These are phyloP conservation scores for Fusarium pseudograminearum DNA, from an alignment of 2,329 filamentous ascomycete species.

Conservation along the genomic window DNA sequence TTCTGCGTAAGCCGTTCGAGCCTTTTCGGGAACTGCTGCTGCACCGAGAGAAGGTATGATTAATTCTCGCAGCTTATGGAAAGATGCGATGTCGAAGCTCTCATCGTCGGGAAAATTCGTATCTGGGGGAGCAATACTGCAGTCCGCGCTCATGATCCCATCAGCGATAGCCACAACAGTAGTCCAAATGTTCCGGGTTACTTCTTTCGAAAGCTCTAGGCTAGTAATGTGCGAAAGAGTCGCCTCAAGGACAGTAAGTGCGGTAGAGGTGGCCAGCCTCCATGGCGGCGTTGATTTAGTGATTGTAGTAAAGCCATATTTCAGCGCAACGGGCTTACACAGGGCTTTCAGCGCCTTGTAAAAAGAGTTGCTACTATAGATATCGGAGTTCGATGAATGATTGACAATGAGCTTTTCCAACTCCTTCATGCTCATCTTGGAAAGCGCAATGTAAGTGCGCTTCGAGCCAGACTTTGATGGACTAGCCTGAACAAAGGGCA, in stretches of 20 bases:
- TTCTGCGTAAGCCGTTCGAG: slow-evolving; percentile 76
- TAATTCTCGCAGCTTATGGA: slow-evolving; percentile 75
- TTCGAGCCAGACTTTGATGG: slow-evolving; percentile 57
- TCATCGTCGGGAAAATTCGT: slow-evolving; percentile 75
- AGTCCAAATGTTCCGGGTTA: slow-evolving; percentile 74
- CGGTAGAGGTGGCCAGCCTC: slow-evolving; percentile 80
- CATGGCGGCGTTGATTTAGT: slow-evolving; percentile 81
- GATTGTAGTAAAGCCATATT: slow-evolving; percentile 81
- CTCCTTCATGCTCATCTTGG: slow-evolving; percentile 82
- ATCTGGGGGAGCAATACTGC: slow-evolving; percentile 58
- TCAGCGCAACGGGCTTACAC: slow-evolving; percentile 76
- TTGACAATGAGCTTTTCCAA: slow-evolving; percentile 70
- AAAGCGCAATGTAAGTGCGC: slow-evolving; percentile 89
- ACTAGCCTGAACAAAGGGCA: slow-evolving; percentile 70
- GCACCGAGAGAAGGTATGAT: slow-evolving; percentile 81
- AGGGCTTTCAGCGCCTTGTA: slow-evolving; percentile 74
- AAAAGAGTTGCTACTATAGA: slow-evolving; percentile 78
- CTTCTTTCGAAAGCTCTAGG: slow-evolving; percentile 59
- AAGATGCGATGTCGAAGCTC: slow-evolving; percentile 82
- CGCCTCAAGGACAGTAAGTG: slow-evolving; percentile 74
- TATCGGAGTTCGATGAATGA: slow-evolving; percentile 71
- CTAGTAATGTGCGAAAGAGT: slow-evolving; percentile 71
- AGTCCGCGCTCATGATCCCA: slow-evolving; percentile 77
- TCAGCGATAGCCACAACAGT: slow-evolving; percentile 73
- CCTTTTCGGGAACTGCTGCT: slow-evolving; percentile 71